Conservation (phyloP, 352 stramenopile genomes). For the Globisporangium apiculatum region DNA sequence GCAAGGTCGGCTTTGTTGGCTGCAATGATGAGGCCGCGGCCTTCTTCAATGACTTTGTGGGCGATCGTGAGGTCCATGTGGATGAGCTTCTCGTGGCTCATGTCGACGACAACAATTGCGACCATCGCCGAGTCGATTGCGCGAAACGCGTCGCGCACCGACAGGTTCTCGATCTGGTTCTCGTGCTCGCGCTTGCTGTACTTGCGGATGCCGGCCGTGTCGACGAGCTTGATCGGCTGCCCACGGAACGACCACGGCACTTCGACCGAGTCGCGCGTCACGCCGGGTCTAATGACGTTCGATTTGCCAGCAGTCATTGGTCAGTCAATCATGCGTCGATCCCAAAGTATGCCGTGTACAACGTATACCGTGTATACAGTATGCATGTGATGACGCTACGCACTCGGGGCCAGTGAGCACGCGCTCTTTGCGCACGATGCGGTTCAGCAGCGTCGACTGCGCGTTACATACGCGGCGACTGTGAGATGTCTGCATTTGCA, state of each 20-base stretch:
- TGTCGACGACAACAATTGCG: conserved; percentile 76
- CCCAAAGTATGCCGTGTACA: neutral
- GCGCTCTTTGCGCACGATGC: conserved; percentile 71
- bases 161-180: conserved; percentile 83
- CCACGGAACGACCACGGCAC: conserved; percentile 72
- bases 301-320: no score
- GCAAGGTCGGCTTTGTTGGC: conserved; percentile 77
- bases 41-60: conserved; percentile 74
- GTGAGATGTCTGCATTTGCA: no score
- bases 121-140: conserved; percentile 78
- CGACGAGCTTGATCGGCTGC: conserved; percentile 69
- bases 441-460: conserved; percentile 73
- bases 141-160: conserved; percentile 73
- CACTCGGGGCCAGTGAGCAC: conserved; percentile 80
- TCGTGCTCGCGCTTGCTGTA: conserved; percentile 81
- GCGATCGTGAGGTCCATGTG: conserved; percentile 85
- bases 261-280: conserved; percentile 79
- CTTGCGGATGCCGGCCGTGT: conserved; percentile 75
- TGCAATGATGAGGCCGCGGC: conserved; percentile 59
- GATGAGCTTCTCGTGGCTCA: conserved; percentile 76
- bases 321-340: neutral
- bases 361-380: neutral
- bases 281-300: conserved; percentile 38
- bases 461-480: neutral
- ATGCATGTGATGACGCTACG: conserved; percentile 11